Evolutionary conservation across 306 rosid genomes (phyloP).

Genomic region (Sicyos baderoa): DNA sequence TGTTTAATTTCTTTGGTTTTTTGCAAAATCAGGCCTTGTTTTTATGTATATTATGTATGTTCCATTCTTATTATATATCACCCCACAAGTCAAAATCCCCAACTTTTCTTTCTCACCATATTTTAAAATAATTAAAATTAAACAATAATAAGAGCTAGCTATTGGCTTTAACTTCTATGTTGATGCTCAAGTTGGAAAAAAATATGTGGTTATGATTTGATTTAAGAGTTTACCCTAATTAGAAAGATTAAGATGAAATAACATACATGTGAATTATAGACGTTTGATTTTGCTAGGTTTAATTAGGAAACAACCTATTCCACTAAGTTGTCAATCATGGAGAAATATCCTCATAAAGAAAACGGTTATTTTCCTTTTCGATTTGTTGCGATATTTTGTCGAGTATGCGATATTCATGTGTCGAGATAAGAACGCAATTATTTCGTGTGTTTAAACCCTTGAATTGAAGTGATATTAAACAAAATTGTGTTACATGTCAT

Average conservation of each 20-base stretch:
- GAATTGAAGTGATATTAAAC: neutral
- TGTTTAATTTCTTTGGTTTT: neutral
- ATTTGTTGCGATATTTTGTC: neutral
- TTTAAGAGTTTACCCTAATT: neutral
- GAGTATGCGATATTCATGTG: neutral
- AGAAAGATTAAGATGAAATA: neutral
- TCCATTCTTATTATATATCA: neutral
- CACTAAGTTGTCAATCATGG: neutral
- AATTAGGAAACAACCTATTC: neutral
- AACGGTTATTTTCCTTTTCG: neutral
- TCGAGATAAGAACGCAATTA: neutral
- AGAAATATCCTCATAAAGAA: neutral
- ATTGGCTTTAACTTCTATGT: neutral
- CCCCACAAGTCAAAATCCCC: neutral
- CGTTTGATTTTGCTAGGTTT: neutral
- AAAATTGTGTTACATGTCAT: neutral
- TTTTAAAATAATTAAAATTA: neutral
- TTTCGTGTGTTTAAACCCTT: neutral
- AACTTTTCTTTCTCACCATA: neutral
- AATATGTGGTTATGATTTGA: neutral
- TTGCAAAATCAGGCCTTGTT: too few species aligned
- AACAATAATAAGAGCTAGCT: neutral
- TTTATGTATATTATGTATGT: neutral
- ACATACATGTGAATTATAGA: neutral
- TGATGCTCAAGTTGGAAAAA: neutral